These are phyloP conservation scores for Cryphonectria nitschkei DNA, from an alignment of 2,329 filamentous ascomycete species.

Conservation along the genomic window DNA sequence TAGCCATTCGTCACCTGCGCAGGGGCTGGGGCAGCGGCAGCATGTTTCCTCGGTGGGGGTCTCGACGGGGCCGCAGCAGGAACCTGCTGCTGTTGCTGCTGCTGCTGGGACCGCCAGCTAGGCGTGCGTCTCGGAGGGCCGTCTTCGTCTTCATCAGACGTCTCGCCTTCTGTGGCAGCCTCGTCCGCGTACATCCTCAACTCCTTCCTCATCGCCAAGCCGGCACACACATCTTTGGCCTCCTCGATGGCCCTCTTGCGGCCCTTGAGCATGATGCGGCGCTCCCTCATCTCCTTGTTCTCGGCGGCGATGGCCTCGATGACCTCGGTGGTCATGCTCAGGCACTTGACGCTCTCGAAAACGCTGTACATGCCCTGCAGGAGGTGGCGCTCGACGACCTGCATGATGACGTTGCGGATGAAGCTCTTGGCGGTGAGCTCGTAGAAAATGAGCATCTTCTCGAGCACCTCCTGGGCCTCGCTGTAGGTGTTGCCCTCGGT, in stretches of 20 bases:
- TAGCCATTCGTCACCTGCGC: constrained; percentile 21
- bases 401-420: constrained; percentile 56
- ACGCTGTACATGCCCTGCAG: constrained; percentile 55
- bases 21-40: constrained; percentile 2
- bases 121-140: neutral
- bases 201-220: constrained; percentile 57
- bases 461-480: constrained; percentile 56
- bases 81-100: neutral
- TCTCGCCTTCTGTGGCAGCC: constrained; percentile 36
- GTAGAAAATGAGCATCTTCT: constrained; percentile 61
- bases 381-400: constrained; percentile 55
- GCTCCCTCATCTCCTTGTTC: constrained; percentile 56
- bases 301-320: constrained; percentile 57
- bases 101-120: neutral
- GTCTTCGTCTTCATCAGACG: constrained; percentile 25
- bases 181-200: constrained; percentile 41
- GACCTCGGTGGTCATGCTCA: constrained; percentile 48
- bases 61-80: constrained; percentile 12
- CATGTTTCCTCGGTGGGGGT: constrained; percentile 10
- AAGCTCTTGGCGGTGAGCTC: constrained; percentile 57
- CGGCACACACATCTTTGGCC: constrained; percentile 52
- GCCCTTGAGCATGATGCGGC: constrained; percentile 50
- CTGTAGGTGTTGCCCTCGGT: constrained; percentile 49
- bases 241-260: constrained; percentile 57
- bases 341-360: constrained; percentile 56